These are phyloP conservation scores for Phlegmacium glaucopus DNA, from an alignment of 768 basidiomycete species.

Conservation along the genomic window DNA sequence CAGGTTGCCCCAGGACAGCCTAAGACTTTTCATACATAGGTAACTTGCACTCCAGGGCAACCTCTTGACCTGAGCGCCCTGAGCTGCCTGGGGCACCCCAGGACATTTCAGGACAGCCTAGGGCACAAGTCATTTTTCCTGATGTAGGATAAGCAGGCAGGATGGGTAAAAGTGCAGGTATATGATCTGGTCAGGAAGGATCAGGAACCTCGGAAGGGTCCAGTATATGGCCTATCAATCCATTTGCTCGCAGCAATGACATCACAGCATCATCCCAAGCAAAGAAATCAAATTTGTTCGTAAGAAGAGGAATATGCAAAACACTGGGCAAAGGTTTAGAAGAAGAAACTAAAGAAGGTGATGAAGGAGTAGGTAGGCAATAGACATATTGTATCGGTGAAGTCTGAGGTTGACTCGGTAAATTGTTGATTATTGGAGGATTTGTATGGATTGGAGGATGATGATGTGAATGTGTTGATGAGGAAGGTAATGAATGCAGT, in stretches of 20 bases:
- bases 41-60: no score
- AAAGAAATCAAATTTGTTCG: no score
- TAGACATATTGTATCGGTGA: conserved; percentile 2
- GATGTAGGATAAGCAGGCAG: neutral
- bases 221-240: neutral
- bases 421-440: no score
- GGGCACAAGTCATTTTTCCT: no score
- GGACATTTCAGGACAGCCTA: no score
- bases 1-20: no score
- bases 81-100: no score
- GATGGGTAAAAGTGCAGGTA: neutral
- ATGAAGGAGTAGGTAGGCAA: neutral
- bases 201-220: neutral
- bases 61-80: no score
- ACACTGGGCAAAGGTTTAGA: conserved; percentile 3
- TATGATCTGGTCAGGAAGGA: neutral
- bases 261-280: conserved; percentile 1
- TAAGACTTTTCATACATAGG: no score
- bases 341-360: neutral
- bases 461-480: neutral
- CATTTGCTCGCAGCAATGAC: neutral
- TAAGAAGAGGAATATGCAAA: conserved; percentile 1
- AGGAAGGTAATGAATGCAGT: neutral
- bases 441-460: no score
- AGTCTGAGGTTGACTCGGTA: no score